These are phyloP conservation scores for Fraxinus sp. DNA, from an alignment of 305 asterid species.

Conservation along the genomic window DNA sequence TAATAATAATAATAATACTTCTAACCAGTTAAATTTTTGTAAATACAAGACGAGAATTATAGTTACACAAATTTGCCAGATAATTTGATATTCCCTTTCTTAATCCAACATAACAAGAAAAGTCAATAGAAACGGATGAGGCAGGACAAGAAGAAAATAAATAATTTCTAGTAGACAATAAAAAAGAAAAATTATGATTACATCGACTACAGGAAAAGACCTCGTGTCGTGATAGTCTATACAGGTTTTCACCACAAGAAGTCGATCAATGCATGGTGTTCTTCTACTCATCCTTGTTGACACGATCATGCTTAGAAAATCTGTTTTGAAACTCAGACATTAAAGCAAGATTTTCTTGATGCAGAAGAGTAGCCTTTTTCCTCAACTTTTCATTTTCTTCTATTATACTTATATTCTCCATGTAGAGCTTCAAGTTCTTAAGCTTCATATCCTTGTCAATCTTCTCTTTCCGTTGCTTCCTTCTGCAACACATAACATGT, in stretches of 20 bases:
- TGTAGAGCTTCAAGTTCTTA: slow-evolving; percentile 63
- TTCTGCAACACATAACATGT: slow-evolving; percentile 19
- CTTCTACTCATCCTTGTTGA: not conserved
- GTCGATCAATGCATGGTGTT: not conserved
- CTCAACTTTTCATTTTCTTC: slow-evolving; percentile 63
- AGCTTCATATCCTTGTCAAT: slow-evolving; percentile 36
- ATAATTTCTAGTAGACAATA: not conserved
- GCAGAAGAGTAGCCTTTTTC: slow-evolving; percentile 52
- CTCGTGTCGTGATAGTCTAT: not conserved
- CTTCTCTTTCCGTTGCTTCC: slow-evolving; percentile 34
- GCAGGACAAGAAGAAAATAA: slow-evolving; percentile 5
- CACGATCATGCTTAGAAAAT: slow-evolving; percentile 18
- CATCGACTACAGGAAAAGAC: not conserved
- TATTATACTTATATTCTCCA: slow-evolving; percentile 62
- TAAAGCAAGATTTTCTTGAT: slow-evolving; percentile 64
- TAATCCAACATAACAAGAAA: not conserved
- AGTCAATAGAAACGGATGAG: not conserved
- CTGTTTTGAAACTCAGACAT: slow-evolving; percentile 40
- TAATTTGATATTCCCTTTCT: not conserved
- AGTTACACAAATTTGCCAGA: not conserved
- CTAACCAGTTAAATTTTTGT: not conserved
- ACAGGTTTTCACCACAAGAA: not conserved
- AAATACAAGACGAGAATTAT: not conserved
- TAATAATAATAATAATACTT: not conserved
- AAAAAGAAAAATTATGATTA: not conserved